Evolutionary conservation across 345 rosid species (phyloP).

Genomic region (Noccaea caerulescens): DNA sequence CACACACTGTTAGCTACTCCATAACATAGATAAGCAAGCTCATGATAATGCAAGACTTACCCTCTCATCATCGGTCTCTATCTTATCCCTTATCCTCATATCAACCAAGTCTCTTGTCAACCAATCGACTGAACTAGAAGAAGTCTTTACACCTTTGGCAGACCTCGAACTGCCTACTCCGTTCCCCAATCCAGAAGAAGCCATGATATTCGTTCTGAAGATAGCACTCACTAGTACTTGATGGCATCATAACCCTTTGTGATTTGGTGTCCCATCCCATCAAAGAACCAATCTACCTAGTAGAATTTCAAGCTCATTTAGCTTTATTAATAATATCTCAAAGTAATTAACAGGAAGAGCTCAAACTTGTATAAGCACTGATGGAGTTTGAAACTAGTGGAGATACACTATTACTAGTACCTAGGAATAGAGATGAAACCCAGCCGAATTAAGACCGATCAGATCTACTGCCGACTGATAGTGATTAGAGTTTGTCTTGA

Average conservation of each 20-base stretch:
- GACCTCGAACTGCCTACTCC: constrained; percentile 98
- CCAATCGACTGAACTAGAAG: constrained; percentile 98
- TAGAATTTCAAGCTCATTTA: constrained; percentile 41
- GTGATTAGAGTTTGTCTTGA: constrained; percentile 3
- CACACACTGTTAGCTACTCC: constrained; percentile 15
- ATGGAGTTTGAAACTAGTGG: constrained; percentile 17
- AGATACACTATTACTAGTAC: constrained; percentile 7
- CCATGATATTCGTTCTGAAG: constrained; percentile 53
- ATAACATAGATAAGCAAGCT: constrained; percentile 8
- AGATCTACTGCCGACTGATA: constrained; percentile 33
- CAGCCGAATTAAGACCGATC: constrained; percentile 28
- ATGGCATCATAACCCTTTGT: constrained; percentile 43
- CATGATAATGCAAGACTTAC: constrained; percentile 52
- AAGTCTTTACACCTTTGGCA: constrained; percentile 74
- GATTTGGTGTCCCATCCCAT: constrained; percentile 49
- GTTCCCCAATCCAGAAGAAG: constrained; percentile 85
- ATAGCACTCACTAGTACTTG: constrained; percentile 48
- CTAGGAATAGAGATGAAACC: constrained; percentile 5
- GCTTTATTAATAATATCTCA: background rate
- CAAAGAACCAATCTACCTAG: constrained; percentile 56
- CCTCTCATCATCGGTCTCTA: constrained; percentile 80
- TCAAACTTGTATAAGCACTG: background rate
- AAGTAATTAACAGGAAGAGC: background rate
- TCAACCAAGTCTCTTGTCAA: constrained; percentile 93
- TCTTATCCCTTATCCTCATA: constrained; percentile 86